A percentile compares a stretch with the other conserved stretches of the same genome.
Evolutionary conservation across 495 filamentous ascomycete species (phyloP).

Genomic region (Neurospora pannonica): DNA sequence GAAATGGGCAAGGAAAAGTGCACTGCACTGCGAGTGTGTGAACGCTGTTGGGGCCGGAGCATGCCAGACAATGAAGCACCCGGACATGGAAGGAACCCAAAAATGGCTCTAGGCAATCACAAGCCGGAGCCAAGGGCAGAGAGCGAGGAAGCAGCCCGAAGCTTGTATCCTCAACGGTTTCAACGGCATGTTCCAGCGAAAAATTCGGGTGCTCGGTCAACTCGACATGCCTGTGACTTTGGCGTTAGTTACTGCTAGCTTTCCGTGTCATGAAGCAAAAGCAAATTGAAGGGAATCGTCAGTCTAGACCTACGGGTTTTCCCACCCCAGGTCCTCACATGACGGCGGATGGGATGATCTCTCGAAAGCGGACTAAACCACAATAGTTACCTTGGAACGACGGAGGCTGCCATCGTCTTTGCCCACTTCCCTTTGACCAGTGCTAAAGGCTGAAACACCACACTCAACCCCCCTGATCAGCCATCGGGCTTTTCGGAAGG

Average conservation of each 20-base stretch:
- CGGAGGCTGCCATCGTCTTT: slow-evolving; percentile 20
- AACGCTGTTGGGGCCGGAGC: background rate
- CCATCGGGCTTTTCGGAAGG: slow-evolving; percentile 23
- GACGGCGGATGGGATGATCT: background rate
- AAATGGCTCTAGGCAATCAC: background rate
- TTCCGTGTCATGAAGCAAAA: background rate
- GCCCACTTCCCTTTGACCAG: slow-evolving; percentile 30
- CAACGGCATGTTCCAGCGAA: background rate
- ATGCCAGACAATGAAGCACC: slow-evolving; percentile 21
- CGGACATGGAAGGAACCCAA: slow-evolving; percentile 25
- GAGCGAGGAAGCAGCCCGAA: background rate
- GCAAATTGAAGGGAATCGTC: background rate
- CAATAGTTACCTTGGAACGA: slow-evolving; percentile 27
- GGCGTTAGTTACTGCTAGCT: background rate
- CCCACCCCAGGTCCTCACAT: background rate
- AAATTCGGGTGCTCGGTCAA: background rate
- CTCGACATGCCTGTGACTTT: background rate
- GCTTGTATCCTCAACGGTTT: background rate
- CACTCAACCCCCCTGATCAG: slow-evolving; percentile 10
- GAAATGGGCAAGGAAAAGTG: background rate
- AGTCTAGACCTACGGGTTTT: background rate
- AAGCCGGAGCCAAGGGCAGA: slow-evolving; percentile 1
- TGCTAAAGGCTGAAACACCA: slow-evolving; percentile 31
- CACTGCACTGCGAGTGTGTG: background rate
- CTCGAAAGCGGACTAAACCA: background rate